Percentiles rank a stretch among this genome's conserved stretches.
Evolutionary conservation across 768 basidiomycete genomes (phyloP).

Genomic region (Exidia glandulosa): DNA sequence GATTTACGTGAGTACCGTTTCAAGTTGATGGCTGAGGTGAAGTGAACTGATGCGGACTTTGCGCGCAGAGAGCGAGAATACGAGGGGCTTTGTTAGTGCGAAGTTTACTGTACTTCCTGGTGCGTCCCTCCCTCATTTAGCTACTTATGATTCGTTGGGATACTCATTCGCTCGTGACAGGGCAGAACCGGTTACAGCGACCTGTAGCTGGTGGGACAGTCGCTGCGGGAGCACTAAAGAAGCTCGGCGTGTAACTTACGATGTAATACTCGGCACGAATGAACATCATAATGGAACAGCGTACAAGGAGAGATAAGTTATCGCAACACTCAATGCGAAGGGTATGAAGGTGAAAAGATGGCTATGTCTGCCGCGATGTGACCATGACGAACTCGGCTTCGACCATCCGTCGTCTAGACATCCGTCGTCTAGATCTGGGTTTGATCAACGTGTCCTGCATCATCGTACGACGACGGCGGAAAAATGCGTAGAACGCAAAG

Average conservation of each 20-base stretch:
- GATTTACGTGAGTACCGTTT: slow-evolving; percentile 28
- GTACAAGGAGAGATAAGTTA: too few relatives aligned
- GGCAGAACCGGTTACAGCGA: background rate
- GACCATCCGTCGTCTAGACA: too few relatives aligned
- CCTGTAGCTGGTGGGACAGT: background rate
- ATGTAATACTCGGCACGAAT: too few relatives aligned
- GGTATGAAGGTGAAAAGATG: too few relatives aligned
- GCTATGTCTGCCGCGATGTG: too few relatives aligned
- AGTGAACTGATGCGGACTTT: background rate
- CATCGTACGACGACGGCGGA: background rate
- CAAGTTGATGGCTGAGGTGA: background rate
- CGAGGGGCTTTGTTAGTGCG: background rate
- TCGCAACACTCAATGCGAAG: too few relatives aligned
- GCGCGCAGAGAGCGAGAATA: background rate
- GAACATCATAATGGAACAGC: too few relatives aligned
- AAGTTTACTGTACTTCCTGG: background rate
- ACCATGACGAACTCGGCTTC: too few relatives aligned
- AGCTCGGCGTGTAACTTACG: too few relatives aligned
- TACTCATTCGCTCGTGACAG: background rate
- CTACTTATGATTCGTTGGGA: background rate
- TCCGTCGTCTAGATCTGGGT: too few relatives aligned
- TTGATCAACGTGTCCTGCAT: too few relatives aligned
- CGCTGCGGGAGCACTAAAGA: background rate
- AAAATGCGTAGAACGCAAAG: background rate
- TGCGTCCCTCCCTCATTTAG: background rate